Evolutionary conservation across 164 flowering plant genomes (phyloP), one percentile per base, ranked within the genome.

Genomic region (Stephania japonica): DNA sequence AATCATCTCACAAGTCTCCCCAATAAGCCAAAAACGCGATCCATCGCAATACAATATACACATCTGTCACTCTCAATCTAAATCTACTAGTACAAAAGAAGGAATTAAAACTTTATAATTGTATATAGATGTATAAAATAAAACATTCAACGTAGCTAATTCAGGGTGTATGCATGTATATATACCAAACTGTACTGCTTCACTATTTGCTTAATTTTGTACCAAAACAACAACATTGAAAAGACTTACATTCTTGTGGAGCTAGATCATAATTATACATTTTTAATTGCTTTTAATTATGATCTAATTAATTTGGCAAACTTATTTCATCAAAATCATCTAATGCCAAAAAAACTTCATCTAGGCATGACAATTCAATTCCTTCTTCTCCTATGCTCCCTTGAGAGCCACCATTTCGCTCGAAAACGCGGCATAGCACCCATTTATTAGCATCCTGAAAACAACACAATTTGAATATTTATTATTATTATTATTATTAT

Each of bases 271-370:
- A n/a, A 56, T 42, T 56, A 7, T 13, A 18, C 14, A 4, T 32
- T 32, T 32, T 32, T n/a, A n/a, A n/a, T n/a, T 32, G 38, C 38
- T 32, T 27, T 32, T 26, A 42, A 25, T 24, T 65, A 18, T 21
- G 5, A 75, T 53, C 71, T 83, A 86, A 77, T 84, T 81, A 86
- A 77, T 84, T 81, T 23, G 92, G 93, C 67, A 85, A 77, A 79
- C 88, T 88, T 73, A 89, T 87, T 76, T 92, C 97, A 61, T 92
- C 95, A 11, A 87, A 83, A 77, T 92, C 97, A 65, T 92, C 97
- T 42, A 91, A 72, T 0, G 95, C 89, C 73, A 90, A 76, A 83
- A 89, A 92, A 27, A 90, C 91, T 80, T 92, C 95, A 72, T 92
- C 97, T 76, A 92, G 73, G 78, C 94, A 88, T 11, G 97, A 91